Percentiles rank a stretch among this genome's conserved stretches.
phyloP scores from a whole-genome alignment of 164 flowering plant genomes.

The Magnolia kwangsiensis region DNA sequence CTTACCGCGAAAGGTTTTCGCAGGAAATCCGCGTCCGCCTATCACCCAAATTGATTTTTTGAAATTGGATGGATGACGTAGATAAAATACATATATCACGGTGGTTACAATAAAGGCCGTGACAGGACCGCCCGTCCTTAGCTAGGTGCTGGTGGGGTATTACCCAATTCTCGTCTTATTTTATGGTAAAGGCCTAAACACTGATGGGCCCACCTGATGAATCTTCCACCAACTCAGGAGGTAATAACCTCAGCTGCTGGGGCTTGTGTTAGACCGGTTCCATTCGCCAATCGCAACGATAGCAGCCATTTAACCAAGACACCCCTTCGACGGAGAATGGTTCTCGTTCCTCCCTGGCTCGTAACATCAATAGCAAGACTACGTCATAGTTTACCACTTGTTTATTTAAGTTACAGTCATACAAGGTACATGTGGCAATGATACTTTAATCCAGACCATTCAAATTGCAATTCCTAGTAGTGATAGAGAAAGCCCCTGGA shows the following conservation, averaged over 20 bases:
- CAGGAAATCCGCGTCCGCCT: too few species aligned
- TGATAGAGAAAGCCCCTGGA: neutral
- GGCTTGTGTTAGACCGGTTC: neutral
- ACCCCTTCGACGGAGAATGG: neutral
- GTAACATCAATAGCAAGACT: neutral
- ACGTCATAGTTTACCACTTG: neutral
- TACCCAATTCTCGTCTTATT: neutral
- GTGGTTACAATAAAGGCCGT: too few species aligned
- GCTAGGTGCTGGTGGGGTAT: too few species aligned
- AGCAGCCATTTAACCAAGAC: neutral
- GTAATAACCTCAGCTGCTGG: neutral
- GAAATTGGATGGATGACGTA: too few species aligned
- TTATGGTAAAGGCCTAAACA: neutral
- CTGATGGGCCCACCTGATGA: too few species aligned
- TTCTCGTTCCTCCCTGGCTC: neutral
- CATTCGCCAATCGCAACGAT: neutral
- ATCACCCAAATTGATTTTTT: too few species aligned
- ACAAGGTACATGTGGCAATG: neutral
- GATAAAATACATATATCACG: too few species aligned
- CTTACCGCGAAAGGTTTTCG: too few species aligned
- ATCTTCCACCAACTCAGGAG: neutral
- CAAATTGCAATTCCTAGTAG: neutral
- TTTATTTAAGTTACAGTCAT: neutral
- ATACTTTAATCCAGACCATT: neutral
- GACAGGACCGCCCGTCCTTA: too few species aligned